Base-by-base conservation (phyloP, 2,329 filamentous ascomycete genomes). In the Mycocentrospora acerina region DNA sequence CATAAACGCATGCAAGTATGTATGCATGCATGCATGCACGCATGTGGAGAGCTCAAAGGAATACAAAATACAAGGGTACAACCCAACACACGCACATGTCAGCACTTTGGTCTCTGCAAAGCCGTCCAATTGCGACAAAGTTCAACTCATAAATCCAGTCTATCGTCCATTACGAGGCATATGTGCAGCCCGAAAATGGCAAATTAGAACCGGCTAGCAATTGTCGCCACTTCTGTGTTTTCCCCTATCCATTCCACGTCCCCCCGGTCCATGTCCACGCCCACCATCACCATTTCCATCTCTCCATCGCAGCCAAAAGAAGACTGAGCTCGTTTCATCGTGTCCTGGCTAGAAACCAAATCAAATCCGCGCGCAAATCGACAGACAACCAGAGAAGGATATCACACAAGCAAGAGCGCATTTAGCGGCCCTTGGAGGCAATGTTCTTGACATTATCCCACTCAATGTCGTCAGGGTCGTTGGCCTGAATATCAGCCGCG, bases 401-500 rank as follows among this genome's bases (percentile, higher is more conserved):
- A 28, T 37, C 16, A 32, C 19, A 9, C 19, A 25, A 12, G 31
- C 14, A 19, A 36, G 14, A 40, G 22, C 11, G 27, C 37, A 43
- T 55, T 68, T 73, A 75, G 56, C 73, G 73, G 45, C 73, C 73
- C 70, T 74, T 76, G 65, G 69, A 69, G 42, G 75, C 73, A 44
- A 69, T 66, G 48, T 54, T 57, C 69, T 89, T 73, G 65, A 91
- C 77, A 62, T 75, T 78, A 51, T 86, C 81, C 70, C 82, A 83
- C 74, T 90, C 86, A 64, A 93, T 86, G 70, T 91, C 87, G 69
- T 89, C 85, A 55, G 74, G 71, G 70, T 91, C 87, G 75, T 90
- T 90, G 75, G 86, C 87, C 77, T 93, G 87, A 60, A 90, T 78
- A 68, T 91, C 87, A 59, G 76, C 73, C 46, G 84, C 85, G 57